Base-by-base conservation (phyloP, 2,329 filamentous ascomycete species). In the Penicillium sp. region DNA sequence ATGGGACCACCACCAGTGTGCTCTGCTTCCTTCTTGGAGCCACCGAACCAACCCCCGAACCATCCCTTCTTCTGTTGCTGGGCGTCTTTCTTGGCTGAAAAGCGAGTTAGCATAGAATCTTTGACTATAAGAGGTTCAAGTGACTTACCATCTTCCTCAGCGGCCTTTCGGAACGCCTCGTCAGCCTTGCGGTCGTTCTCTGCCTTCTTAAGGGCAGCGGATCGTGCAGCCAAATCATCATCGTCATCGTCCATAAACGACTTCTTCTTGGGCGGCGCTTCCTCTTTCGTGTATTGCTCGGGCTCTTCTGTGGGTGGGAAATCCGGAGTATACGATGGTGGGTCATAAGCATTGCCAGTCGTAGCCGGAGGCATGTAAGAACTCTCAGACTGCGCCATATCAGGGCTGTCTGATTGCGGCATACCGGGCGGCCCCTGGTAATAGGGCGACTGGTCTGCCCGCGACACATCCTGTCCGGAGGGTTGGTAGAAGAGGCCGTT, bases 11-110 rank as follows among this genome's bases (percentile, higher is more conserved):
- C 62, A 45, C 65, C 63, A n/a, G 79, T 71, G 34, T 58, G 61
- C 21, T 63, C 60, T 13, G 85, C 83, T 57, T 74, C 71, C 52
- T 81, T 81, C 59, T 82, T 82, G 63, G 88, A 61, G 29, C 66
- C 88, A 60, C 85, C 84, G 56, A 95, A 95, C 91, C 92, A 96
- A 46, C 90, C 86, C 29, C 84, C 82, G 52, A 96, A 88, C 85
- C 92, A 95, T 28, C 88, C 86, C 29, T 74, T 73, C 68, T 81
- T 74, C 61, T 59, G 59, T 9, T 62, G 52, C 33, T 56, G 52
- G 4, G 62, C 54, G 45, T 65, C 64, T 59, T 62, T 68, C 56
- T 77, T 72, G 51, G 72, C 73, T 75, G 53, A 26, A 60, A 15
- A 31, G n/a, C 9, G 45, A 15, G n/a, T 80, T 71, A 85, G 83